These are phyloP conservation scores for Lolium rigidum DNA, from an alignment of 176 grass and related monocot species.

Conservation along the genomic window DNA sequence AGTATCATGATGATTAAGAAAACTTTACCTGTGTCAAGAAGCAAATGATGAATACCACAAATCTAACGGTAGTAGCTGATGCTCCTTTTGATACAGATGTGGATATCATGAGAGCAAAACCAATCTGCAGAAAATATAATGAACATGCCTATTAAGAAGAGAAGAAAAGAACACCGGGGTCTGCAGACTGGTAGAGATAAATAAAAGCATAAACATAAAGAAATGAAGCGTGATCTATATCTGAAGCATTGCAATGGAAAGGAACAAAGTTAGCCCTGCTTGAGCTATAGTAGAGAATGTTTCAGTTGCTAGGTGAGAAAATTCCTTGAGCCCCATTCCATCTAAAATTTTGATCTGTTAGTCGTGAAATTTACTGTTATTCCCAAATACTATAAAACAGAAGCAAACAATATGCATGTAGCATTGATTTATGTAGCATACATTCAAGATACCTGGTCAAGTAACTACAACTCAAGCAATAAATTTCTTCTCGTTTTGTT, in stretches of 20 bases:
- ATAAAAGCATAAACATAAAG: slow-evolving; percentile 18
- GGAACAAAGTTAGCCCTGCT: slow-evolving; percentile 90
- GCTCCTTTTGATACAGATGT: slow-evolving; percentile 86
- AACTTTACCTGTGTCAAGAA: slow-evolving; percentile 90
- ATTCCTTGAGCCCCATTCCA: slow-evolving; percentile 92
- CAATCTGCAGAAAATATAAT: slow-evolving; percentile 69
- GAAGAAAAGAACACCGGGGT: not conserved
- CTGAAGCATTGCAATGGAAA: slow-evolving; percentile 93
- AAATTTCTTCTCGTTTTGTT: too few relatives aligned
- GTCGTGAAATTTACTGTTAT: slow-evolving; percentile 22
- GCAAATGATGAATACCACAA: slow-evolving; percentile 91
- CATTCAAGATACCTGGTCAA: not conserved
- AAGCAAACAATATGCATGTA: slow-evolving; percentile 30
- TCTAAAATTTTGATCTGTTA: slow-evolving; percentile 84
- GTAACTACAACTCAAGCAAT: not conserved
- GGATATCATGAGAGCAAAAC: slow-evolving; percentile 95
- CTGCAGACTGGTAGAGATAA: not conserved
- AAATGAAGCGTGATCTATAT: slow-evolving; percentile 10
- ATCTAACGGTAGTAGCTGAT: slow-evolving; percentile 93
- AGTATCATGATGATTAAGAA: not conserved
- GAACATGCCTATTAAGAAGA: slow-evolving; percentile 12
- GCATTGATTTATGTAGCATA: slow-evolving; percentile 17
- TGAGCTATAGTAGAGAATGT: slow-evolving; percentile 87
- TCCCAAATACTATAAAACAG: not conserved
- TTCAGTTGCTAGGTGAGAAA: slow-evolving; percentile 89